A percentile compares a stretch with the other conserved stretches of the same genome.
Evolutionary conservation across 495 filamentous ascomycete genomes (phyloP).

Genomic region (Talaromyces thailandensis): DNA sequence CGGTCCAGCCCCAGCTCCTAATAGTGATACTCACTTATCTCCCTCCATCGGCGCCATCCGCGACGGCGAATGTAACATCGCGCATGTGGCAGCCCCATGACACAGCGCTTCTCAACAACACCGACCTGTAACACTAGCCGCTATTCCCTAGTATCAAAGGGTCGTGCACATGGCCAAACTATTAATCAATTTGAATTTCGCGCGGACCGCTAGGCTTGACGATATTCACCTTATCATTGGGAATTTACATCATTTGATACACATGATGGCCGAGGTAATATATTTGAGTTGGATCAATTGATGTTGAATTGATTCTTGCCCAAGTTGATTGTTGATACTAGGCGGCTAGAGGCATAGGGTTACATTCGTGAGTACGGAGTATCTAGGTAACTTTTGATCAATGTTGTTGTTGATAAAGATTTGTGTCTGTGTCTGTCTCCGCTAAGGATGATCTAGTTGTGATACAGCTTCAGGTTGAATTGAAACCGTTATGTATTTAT

Average conservation of each 20-base stretch:
- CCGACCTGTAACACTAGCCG: background rate
- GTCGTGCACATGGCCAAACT: background rate
- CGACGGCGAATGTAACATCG: constrained; percentile 77
- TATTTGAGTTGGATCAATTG: background rate
- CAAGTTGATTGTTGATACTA: background rate
- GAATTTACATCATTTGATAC: background rate
- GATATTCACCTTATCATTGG: background rate
- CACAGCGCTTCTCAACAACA: background rate
- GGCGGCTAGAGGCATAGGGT: background rate
- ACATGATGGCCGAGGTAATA: background rate
- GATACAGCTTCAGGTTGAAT: background rate
- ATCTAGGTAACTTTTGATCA: background rate
- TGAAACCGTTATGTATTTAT: background rate
- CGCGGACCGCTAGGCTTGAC: background rate
- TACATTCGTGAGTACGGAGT: background rate
- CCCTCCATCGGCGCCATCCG: constrained; percentile 65
- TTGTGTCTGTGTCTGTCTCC: background rate
- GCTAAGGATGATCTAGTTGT: background rate
- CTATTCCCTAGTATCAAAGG: background rate
- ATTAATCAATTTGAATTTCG: background rate
- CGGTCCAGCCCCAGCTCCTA: background rate
- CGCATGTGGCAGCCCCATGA: background rate
- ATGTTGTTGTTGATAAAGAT: background rate
- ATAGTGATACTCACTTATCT: background rate
- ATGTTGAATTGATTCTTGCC: too few species aligned